Evolutionary conservation across 495 filamentous ascomycete species (phyloP), one percentile per base, ranked within the genome.

Genomic region (Pseudoneurospora amorphoporcata): DNA sequence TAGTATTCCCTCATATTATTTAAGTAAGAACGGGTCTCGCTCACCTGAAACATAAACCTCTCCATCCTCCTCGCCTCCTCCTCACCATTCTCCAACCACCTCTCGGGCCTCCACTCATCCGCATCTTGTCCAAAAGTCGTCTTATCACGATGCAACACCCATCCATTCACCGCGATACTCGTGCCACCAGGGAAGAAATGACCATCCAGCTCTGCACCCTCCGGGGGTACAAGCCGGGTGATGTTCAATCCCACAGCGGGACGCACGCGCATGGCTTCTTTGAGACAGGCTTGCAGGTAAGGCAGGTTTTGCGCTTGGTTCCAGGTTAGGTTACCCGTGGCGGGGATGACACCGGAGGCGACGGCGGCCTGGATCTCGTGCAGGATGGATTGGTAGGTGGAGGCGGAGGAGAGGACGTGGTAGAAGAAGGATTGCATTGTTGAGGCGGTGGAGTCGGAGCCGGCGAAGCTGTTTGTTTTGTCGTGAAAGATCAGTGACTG

Each of bases 281-380:
- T 90, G 69, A 92, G 84, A 72, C 87, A 89, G 1, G 90, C 90
- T 70, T 88, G 86, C 43, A 92, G 82, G 80, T 91, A 92, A 0
- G 86, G 81, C 39, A 89, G 80, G 32, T 77, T 77, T 71, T 84
- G 84, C 7, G 85, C 75, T 69, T 85, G 79, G 65, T 80, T 81
- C 81, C 83, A 87, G 0, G 80, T 74, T 14, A 87, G 73, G 78
- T 82, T 85, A 58, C 81, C 86, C 16, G 82, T 72, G 10, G 79
- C 70, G 8, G 84, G 80, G 53, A 86, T 80, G 19, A n/a, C 75
- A 43, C 83, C 82, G 16, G 76, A 74, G 1, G 70, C 69, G 0
- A 81, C 80, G 29, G 84, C 86, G 1, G 74, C 61, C 7, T 83
- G 79, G 69, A 89, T 81, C 75, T 90, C 87, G 14, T 71, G 68